Conservation (phyloP, 768 basidiomycete species). For the Psilocybe sp. region DNA sequence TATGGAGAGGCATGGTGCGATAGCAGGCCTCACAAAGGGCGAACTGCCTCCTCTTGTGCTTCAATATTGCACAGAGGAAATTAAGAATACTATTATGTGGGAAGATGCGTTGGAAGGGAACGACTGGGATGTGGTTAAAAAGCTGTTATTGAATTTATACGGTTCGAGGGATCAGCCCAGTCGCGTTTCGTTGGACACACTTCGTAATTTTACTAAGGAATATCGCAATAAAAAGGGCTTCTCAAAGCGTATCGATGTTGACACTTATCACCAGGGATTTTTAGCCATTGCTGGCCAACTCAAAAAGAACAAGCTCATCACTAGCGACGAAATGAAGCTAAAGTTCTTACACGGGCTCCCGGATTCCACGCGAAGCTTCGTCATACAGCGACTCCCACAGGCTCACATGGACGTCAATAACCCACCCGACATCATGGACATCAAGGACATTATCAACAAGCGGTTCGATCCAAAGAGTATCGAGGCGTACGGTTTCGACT, state of each 20-base stretch:
- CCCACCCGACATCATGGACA: not conserved
- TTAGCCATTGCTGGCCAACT: too few species aligned
- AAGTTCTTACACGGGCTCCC: too few species aligned
- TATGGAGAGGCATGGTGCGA: not conserved
- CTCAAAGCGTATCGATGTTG: too few species aligned
- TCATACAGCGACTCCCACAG: not conserved
- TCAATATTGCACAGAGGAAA: conserved; percentile 3
- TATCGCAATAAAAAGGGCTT: too few species aligned
- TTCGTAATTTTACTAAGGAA: too few species aligned
- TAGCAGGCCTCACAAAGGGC: not conserved
- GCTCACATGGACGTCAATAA: not conserved
- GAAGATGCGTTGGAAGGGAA: not conserved
- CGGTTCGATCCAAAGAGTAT: conserved; percentile 1
- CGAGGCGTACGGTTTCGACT: not conserved
- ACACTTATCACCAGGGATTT: too few species aligned
- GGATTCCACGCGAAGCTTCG: too few species aligned
- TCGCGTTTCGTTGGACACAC: too few species aligned
- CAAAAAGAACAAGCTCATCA: too few species aligned
- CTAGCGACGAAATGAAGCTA: too few species aligned
- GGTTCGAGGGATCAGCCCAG: too few species aligned
- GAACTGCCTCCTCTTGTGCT: not conserved
- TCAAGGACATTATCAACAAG: conserved; percentile 1
- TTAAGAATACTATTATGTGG: not conserved
- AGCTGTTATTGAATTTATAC: too few species aligned
- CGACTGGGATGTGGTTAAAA: not conserved